Evolutionary conservation across 805 yeast genomes (phyloP), one percentile per base, ranked within the genome.

Genomic region (Nakazawaea wickerhamii): DNA sequence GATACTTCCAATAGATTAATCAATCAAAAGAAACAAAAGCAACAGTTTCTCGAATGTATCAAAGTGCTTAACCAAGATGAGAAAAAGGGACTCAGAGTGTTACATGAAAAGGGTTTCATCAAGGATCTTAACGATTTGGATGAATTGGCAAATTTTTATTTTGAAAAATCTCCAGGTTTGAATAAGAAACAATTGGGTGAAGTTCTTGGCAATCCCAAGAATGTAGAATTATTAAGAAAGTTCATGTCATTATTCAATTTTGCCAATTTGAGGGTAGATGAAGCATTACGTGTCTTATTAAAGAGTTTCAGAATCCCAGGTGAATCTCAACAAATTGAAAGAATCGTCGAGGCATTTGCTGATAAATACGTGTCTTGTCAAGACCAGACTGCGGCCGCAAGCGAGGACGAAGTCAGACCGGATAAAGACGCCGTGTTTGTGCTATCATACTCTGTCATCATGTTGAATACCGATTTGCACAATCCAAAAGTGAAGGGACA

Each of bases 261-360:
- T 57, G 66, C 70, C 28, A 83, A 77, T 15, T 67, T 84, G 51
- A 71, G 99, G 55, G 91, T 95, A 2, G 99, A 93, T 60, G 97
- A 91, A 61, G 96, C 96, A 0, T 67, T 93, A 40, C 74, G 99
- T 54, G 71, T 85, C 43, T 61, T 93, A 46, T 68, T 95, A 50
- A 84, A 85, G 44, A 76, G 84, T 17, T 91, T 93, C 57, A 76
- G 99, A 59, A 70, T 93, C 38, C 98, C 98, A 1, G 99, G 99
- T 46, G 99, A 93, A 63, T 84, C 97, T 0, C 98, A 89, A 56
- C 96, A 88, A 60, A 93, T 93, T 58, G 99, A 93, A 60, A 74
- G 96, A 54, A 77, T 91, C 13, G 83, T 93, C 22, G 97, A 91
- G 54, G 69, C 78, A 5, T 93, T 93, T 61, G 89, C 95, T 3